Percentiles rank a stretch among this genome's conserved stretches.
These are phyloP conservation scores for Dittrichia graveolens DNA, from an alignment of 129 eudicot genomes.

Conservation along the genomic window DNA sequence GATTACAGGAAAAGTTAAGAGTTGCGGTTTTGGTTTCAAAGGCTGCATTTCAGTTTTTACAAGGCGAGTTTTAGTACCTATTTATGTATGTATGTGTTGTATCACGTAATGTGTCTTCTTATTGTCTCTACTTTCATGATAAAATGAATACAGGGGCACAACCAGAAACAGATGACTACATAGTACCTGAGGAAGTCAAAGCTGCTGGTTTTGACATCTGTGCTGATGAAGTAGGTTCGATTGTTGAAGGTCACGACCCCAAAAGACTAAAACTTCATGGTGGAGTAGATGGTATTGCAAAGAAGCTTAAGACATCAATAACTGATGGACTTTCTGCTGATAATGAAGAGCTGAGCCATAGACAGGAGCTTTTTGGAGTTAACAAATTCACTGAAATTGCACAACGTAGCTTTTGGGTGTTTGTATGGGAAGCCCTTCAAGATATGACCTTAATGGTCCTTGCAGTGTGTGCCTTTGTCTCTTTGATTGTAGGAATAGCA, in stretches of 20 bases:
- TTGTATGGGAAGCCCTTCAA: constrained; percentile 93
- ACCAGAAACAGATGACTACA: constrained; percentile 58
- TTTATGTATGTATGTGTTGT: constrained; percentile 5
- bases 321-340: constrained; percentile 59
- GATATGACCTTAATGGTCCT: constrained; percentile 98
- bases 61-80: constrained; percentile 47
- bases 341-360: constrained; percentile 31
- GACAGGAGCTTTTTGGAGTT: constrained; percentile 66
- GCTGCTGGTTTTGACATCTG: constrained; percentile 80
- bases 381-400: constrained; percentile 73
- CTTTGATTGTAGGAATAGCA: constrained; percentile 85
- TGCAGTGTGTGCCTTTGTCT: constrained; percentile 83
- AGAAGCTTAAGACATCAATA: constrained; percentile 62
- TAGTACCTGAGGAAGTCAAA: constrained; percentile 65
- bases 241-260: constrained; percentile 84
- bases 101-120: constrained; percentile 16
- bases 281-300: constrained; percentile 62
- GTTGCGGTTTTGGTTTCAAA: constrained; percentile 90
- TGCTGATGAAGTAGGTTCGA: constrained; percentile 75
- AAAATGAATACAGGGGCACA: constrained; percentile 52
- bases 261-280: constrained; percentile 81
- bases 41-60: constrained; percentile 87
- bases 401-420: constrained; percentile 74
- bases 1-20: constrained; percentile 79
- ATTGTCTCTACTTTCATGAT: constrained; percentile 4